Base-by-base conservation (phyloP, 805 yeast species). In the Pichia exigua region DNA sequence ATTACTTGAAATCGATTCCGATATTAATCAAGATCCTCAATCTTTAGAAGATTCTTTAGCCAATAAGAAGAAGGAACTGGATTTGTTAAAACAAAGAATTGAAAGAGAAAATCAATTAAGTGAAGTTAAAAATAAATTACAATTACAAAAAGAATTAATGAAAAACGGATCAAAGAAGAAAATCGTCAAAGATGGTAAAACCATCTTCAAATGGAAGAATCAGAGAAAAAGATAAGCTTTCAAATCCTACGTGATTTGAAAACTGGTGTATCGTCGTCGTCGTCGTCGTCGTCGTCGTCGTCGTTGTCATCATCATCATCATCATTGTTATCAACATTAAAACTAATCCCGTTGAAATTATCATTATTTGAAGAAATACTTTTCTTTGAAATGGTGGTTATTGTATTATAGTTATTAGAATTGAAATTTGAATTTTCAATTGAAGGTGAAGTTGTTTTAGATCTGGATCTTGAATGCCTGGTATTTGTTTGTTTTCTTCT, bases 151-250 rank as follows among this genome's bases (percentile, higher is more conserved):
- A 55, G 95, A 91, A 63, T 76, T 90, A 50, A 89, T 92, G 96
- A 88, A 88, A 66, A 85, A 83, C 58, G 98, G 98, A 0, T 80
- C 82, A 54, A 87, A 87, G 70, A 86, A 84, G 76, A 90, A 90
- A 72, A 66, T 85, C 6, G 73, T 76, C 3, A 71, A 75, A 17
- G 76, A 79, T 35, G 98, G 98, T 4, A 77, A 78, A 51, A 78
- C 79, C 0, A 73, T 76, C 2, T 94, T 79, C 71, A 88, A 88
- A 70, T 92, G 97, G 96, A 87, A 84, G 65, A 85, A 79, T 59
- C 81, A 81, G 63, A 77, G 95, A 65, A 87, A 85, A 68, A 65
- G 74, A 55, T 78, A 59, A 60, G 7, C 44, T 15, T 15, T 45
- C 49, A 56, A 38, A 59, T 41, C 44, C 62, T 57, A n/a, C 61